Percentiles rank a stretch among this genome's conserved stretches.
phyloP scores from a whole-genome alignment of 192 early-diverging fungal species.

The Backusella mclennaniae region DNA sequence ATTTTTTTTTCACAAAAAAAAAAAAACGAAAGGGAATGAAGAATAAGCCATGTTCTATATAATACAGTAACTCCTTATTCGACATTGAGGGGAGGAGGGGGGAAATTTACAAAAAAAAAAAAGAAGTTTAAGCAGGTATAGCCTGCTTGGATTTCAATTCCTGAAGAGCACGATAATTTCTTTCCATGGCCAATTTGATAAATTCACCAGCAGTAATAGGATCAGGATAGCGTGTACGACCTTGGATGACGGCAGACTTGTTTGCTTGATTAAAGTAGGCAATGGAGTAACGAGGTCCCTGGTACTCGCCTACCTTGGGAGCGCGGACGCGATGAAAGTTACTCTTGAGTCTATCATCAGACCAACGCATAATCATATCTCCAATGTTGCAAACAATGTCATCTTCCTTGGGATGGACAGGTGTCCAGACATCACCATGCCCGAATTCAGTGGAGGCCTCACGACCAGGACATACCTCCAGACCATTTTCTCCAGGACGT shows the following conservation, averaged over 20 bases:
- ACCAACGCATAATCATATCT: conserved; percentile 38
- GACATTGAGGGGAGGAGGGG: not conserved
- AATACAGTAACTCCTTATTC: conserved; percentile 14
- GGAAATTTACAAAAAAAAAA: not conserved
- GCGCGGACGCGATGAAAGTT: conserved; percentile 29
- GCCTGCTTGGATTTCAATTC: not conserved
- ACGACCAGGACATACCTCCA: conserved; percentile 13
- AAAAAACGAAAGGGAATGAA: not conserved
- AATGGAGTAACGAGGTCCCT: conserved; percentile 28
- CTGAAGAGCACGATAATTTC: conserved; percentile 19
- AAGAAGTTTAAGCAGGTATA: not conserved
- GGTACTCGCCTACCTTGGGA: conserved; percentile 16
- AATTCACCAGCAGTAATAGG: conserved; percentile 28
- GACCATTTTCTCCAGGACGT: conserved; percentile 13
- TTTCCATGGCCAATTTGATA: conserved; percentile 26
- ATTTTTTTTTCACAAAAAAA: not conserved
- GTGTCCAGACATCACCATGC: not conserved
- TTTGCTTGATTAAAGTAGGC: conserved; percentile 32
- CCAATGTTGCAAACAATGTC: conserved; percentile 37
- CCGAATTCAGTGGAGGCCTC: not conserved
- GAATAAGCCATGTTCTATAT: conserved; percentile 13
- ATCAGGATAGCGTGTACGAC: conserved; percentile 25
- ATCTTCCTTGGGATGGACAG: conserved; percentile 14
- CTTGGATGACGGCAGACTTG: conserved; percentile 29
- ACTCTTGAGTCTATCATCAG: conserved; percentile 29